Conservation (phyloP, 2,329 filamentous ascomycete species). For the Immersiporthe knoxdaviesiana region DNA sequence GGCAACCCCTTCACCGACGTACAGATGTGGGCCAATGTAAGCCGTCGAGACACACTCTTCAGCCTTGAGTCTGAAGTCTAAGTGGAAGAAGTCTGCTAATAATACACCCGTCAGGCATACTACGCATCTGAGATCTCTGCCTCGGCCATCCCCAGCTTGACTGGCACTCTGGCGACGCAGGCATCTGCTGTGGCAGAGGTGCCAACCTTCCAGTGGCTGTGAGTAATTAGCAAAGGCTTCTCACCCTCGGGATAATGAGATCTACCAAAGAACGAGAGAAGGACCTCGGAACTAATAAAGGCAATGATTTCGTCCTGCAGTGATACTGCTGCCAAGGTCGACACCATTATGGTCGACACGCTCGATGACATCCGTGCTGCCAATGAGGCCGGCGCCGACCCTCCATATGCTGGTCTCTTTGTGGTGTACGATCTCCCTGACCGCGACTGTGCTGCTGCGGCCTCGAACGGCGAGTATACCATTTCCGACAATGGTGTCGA, state of each 20-base stretch:
- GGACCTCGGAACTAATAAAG: background rate
- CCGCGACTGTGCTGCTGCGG: slow-evolving; percentile 60
- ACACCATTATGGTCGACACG: slow-evolving; percentile 47
- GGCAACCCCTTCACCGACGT: slow-evolving; percentile 61
- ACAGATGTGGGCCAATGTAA: slow-evolving; percentile 54
- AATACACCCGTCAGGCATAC: slow-evolving; percentile 39
- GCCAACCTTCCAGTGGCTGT: slow-evolving; percentile 58
- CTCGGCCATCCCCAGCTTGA: slow-evolving; percentile 65
- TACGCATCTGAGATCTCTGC: slow-evolving; percentile 57
- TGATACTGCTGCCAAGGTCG: slow-evolving; percentile 54
- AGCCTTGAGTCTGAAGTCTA: background rate
- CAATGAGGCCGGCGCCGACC: slow-evolving; percentile 35
- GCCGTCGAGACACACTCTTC: background rate
- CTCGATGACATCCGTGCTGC: slow-evolving; percentile 43
- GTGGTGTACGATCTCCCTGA: slow-evolving; percentile 63
- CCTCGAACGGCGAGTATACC: slow-evolving; percentile 60
- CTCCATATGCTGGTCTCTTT: slow-evolving; percentile 50
- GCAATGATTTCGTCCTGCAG: slow-evolving; percentile 36
- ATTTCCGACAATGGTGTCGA: slow-evolving; percentile 53
- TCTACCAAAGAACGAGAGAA: too few relatives aligned
- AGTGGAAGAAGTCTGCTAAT: background rate
- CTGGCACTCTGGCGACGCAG: slow-evolving; percentile 55
- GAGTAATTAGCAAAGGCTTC: slow-evolving; percentile 32
- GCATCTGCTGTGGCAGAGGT: slow-evolving; percentile 56
- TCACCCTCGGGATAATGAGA: background rate